Evolutionary conservation across 106 monocot species (phyloP).

Genomic region (Cymbidium sinense): DNA sequence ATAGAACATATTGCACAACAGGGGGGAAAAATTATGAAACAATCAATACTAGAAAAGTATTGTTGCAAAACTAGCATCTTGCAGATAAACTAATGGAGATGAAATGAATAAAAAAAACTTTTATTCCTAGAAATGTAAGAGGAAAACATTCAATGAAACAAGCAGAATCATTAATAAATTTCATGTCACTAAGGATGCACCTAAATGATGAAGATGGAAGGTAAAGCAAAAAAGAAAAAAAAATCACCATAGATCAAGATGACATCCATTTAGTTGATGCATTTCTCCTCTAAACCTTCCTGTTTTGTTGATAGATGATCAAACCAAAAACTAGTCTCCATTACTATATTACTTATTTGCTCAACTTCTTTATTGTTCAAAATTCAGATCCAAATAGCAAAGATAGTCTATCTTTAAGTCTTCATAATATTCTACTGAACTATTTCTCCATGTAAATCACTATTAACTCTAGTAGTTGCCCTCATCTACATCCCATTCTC

Average conservation of each 20-base stretch:
- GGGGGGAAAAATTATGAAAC: background rate
- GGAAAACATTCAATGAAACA: background rate
- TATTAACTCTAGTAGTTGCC: too few species aligned
- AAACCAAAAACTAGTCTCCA: too few species aligned
- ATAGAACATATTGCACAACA: background rate
- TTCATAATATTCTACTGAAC: too few species aligned
- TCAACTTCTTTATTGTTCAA: too few species aligned
- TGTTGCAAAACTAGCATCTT: background rate
- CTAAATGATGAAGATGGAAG: too few species aligned
- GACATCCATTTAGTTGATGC: background rate
- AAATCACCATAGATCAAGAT: background rate
- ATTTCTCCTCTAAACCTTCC: too few species aligned
- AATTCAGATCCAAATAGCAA: too few species aligned
- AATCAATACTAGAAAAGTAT: background rate
- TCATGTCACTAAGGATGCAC: background rate
- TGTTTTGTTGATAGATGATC: too few species aligned
- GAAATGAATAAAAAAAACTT: background rate
- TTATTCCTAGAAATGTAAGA: background rate
- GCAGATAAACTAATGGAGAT: background rate
- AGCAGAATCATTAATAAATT: background rate
- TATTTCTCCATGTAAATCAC: too few species aligned
- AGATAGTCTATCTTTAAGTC: too few species aligned
- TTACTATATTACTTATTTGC: too few species aligned
- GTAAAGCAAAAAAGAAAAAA: background rate
- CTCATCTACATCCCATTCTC: too few species aligned